phyloP scores from a whole-genome alignment of 192 early-diverging fungal species.

The Rhizophagus clarus region DNA sequence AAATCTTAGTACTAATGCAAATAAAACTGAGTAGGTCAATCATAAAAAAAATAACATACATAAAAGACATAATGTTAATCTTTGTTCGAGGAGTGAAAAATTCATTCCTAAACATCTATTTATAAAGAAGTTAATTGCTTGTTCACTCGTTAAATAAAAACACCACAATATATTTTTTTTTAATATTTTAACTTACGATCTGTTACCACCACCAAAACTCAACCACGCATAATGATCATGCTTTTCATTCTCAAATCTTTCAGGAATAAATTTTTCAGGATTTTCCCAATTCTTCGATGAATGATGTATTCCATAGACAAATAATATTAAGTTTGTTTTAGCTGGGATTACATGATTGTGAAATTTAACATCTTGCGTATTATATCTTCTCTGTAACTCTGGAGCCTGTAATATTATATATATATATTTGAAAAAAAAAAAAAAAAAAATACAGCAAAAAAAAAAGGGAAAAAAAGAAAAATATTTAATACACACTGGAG shows the following conservation, averaged over 20 bases:
- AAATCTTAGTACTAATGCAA: not conserved
- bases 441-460: too few relatives aligned
- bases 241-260: conserved; percentile 1
- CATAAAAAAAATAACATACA: not conserved
- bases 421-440: not conserved
- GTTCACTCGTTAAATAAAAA: not conserved
- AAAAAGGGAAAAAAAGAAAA: too few relatives aligned
- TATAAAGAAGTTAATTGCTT: not conserved
- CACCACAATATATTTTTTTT: too few relatives aligned
- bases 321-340: not conserved
- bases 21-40: not conserved
- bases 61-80: not conserved
- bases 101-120: conserved; percentile 1
- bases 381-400: not conserved
- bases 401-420: not conserved
- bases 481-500: not conserved
- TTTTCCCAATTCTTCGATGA: conserved; percentile 1
- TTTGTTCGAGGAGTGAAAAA: conserved; percentile 4
- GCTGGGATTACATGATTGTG: not conserved
- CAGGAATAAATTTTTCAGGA: conserved; percentile 6
- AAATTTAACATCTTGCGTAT: not conserved
- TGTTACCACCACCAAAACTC: not conserved
- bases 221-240: not conserved
- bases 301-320: conserved; percentile 1
- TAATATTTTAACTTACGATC: not conserved